phyloP scores from a whole-genome alignment of 2,329 filamentous ascomycete species.

The Fusarium illudens region DNA sequence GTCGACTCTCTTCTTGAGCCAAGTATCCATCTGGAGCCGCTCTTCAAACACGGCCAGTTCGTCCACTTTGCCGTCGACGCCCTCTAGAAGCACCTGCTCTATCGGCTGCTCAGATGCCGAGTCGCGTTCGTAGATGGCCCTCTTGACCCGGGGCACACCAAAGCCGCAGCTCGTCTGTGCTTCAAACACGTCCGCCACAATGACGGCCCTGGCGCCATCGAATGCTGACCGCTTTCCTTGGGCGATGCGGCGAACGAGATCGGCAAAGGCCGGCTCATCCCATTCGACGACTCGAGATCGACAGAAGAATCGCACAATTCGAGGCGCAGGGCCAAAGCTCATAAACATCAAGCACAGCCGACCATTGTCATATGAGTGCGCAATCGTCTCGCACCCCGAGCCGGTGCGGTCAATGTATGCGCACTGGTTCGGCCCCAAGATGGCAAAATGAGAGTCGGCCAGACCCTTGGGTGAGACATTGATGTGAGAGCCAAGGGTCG shows the following conservation, averaged over 20 bases:
- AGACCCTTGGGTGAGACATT: conserved; percentile 82
- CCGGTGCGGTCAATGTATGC: conserved; percentile 80
- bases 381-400: conserved; percentile 78
- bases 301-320: conserved; percentile 73
- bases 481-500: conserved; percentile 72
- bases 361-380: conserved; percentile 79
- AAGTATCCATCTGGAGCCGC: conserved; percentile 64
- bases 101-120: conserved; percentile 30
- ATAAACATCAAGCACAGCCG: conserved; percentile 79
- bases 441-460: conserved; percentile 66
- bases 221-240: conserved; percentile 49
- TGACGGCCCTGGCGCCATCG: conserved; percentile 65
- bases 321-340: conserved; percentile 66
- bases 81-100: conserved; percentile 40
- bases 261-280: conserved; percentile 59
- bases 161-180: conserved; percentile 74
- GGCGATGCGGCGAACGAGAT: conserved; percentile 55
- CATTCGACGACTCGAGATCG: conserved; percentile 67
- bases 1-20: conserved; percentile 57
- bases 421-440: conserved; percentile 65
- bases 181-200: conserved; percentile 69
- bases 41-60: conserved; percentile 59
- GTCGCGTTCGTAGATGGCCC: conserved; percentile 47
- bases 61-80: conserved; percentile 39
- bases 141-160: conserved; percentile 65